phyloP scores from a whole-genome alignment of 495 filamentous ascomycete species.

The Aspergillus nidulans region DNA sequence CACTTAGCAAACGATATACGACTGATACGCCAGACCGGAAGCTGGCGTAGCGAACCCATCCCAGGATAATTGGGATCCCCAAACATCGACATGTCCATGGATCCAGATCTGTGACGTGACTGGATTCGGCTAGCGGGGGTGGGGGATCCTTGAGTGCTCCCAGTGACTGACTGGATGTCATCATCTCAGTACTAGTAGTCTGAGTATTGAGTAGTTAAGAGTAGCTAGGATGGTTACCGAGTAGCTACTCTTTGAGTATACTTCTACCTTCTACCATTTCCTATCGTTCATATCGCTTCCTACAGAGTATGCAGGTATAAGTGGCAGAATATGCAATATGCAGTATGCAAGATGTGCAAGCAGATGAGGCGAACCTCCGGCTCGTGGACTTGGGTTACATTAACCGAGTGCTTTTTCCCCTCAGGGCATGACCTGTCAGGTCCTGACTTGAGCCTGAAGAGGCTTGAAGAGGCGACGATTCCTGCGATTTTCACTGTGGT shows the following conservation, averaged over 20 bases:
- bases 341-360: no score
- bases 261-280: no score
- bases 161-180: not conserved
- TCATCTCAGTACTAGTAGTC: not conserved
- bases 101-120: constrained; percentile 17
- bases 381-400: not conserved
- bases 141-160: constrained; percentile 1
- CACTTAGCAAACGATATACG: no score
- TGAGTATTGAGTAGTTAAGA: no score
- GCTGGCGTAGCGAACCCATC: not conserved
- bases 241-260: no score
- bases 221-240: not conserved
- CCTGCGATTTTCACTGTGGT: not conserved
- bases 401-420: not conserved
- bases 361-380: not conserved
- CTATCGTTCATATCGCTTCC: no score
- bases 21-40: no score
- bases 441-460: no score
- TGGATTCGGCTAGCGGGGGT: constrained; percentile 15
- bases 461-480: not conserved
- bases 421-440: constrained; percentile 3
- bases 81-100: constrained; percentile 10
- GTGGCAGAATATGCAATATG: no score
- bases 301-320: no score
- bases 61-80: not conserved